phyloP scores from a whole-genome alignment of 306 rosid genomes.

The Astragalus membranaceus region DNA sequence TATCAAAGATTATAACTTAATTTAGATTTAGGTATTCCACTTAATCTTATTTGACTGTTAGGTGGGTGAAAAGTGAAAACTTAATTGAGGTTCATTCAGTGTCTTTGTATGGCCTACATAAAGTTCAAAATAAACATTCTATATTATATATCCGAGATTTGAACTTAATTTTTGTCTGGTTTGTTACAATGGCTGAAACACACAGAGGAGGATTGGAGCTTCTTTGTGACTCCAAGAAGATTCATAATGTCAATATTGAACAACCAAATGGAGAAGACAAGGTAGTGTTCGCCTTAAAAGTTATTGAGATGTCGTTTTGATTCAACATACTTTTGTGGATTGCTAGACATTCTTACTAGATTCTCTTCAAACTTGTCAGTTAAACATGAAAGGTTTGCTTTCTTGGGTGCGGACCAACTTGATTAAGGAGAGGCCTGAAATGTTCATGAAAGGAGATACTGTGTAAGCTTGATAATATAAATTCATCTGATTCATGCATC shows the following conservation, averaged over 20 bases:
- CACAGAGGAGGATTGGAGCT: slow-evolving; percentile 91
- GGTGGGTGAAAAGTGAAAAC: not conserved
- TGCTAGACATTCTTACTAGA: not conserved
- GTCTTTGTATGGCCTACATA: not conserved
- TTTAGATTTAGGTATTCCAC: not conserved
- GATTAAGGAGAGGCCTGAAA: slow-evolving; percentile 97
- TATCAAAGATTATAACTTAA: not conserved
- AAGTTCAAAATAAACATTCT: not conserved
- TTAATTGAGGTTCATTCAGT: not conserved
- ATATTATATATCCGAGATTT: not conserved
- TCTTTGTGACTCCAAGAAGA: slow-evolving; percentile 84
- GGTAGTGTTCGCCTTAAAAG: slow-evolving; percentile 27
- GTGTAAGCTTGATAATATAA: slow-evolving; percentile 53
- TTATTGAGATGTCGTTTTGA: not conserved
- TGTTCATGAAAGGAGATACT: slow-evolving; percentile 94
- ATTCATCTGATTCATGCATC: not conserved
- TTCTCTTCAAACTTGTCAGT: slow-evolving; percentile 39
- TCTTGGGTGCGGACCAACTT: slow-evolving; percentile 72
- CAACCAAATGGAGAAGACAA: slow-evolving; percentile 45
- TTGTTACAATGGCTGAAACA: slow-evolving; percentile 17
- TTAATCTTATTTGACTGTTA: not conserved
- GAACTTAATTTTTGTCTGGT: slow-evolving; percentile 5
- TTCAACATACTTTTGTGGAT: not conserved
- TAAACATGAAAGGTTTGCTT: slow-evolving; percentile 78
- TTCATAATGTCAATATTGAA: slow-evolving; percentile 62